Evolutionary conservation across 2,329 filamentous ascomycete species (phyloP), one percentile per base, ranked within the genome.

Genomic region (Ascochyta rabiei): DNA sequence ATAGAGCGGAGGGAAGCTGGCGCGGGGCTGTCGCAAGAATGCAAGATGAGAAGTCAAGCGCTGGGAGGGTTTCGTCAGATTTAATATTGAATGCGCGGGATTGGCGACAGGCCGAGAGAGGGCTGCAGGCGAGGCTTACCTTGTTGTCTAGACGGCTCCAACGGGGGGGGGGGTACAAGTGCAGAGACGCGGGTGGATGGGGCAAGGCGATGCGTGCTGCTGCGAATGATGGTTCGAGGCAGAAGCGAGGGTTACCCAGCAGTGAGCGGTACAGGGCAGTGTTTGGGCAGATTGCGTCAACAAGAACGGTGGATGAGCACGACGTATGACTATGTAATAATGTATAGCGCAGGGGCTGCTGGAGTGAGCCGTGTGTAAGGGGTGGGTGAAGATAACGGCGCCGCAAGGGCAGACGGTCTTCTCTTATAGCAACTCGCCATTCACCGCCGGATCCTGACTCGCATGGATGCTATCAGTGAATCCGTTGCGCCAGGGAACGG

Each of bases 21-120:
- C 1, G 10, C 44, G 38, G 34, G 12, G 34, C 26, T 24, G 41
- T 24, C 41, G 41, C 54, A 40, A 56, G 31, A 38, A 56, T 61
- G 61, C 56, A 56, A 58, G 61, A 56, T 65, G 63, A 53, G 53
- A 56, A 61, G 62, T 54, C 48, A 49, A 47, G 31, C n/a, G 51
- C 68, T 71, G 62, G 47, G 42, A 59, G 54, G 61, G 47, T 62
- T 74, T 67, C 73, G 72, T 74, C 67, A 74, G 72, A 72, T 68
- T 69, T 68, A 70, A 69, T 71, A 69, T 70, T 50, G 52, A 45
- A 56, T 26, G 43, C 42, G 53, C 44, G 53, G 47, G 53, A 46
- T 62, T 68, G 56, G 59, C 45, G 59, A 58, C 48, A 56, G 34
- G 45, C 56, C 53, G 54, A 62, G 59, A 54, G 51, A 61, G 60